Base-by-base conservation (phyloP, 805 yeast species). In the Geotrichum ghanense region DNA sequence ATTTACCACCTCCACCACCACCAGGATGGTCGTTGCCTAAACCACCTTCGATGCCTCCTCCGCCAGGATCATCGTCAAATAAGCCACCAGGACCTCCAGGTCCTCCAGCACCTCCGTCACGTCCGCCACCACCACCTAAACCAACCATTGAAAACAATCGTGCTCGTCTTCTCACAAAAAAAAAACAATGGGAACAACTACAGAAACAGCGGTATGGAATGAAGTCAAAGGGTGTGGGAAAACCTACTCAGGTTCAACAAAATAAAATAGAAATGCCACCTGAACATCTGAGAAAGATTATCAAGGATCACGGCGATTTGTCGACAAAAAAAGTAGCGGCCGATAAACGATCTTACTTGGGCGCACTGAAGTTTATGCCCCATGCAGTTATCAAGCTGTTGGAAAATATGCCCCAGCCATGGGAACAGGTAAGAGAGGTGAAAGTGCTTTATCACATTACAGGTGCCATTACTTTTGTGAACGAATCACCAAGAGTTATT, bases 321-420 rank as follows among this genome's bases (percentile, higher is more conserved):
- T 77, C 94, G 1, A 77, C 89, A 1, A 75, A 77, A 52, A 79
- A 80, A 51, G 83, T 84, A 43, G 80, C 90, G 19, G 76, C 83
- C 10, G 97, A 90, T 57, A 89, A 88, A 59, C 71, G 90, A 50
- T 78, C 95, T 0, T 88, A 85, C 56, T 65, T 94, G 22, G 96
- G 96, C 1, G 89, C 97, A 1, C 69, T 92, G 48, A 90, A 88
- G 64, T 94, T 83, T 66, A 75, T 94, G 81, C 99, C 99, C 0
- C 97, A 90, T 65, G 96, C 98, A 0, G 75, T 88, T 2, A 64
- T 88, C 53, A 92, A 92, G 62, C 72, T 92, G 35, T 59, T 92
- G 35, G 98, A 92, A 57, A 88, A 87, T 58, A 90, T 92, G 90
- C 99, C 99, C 0, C 95, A 88, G 60, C 99, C 99, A 1, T 92